These are phyloP conservation scores for Termitomyces heimii DNA, from an alignment of 768 basidiomycete genomes.

Conservation along the genomic window DNA sequence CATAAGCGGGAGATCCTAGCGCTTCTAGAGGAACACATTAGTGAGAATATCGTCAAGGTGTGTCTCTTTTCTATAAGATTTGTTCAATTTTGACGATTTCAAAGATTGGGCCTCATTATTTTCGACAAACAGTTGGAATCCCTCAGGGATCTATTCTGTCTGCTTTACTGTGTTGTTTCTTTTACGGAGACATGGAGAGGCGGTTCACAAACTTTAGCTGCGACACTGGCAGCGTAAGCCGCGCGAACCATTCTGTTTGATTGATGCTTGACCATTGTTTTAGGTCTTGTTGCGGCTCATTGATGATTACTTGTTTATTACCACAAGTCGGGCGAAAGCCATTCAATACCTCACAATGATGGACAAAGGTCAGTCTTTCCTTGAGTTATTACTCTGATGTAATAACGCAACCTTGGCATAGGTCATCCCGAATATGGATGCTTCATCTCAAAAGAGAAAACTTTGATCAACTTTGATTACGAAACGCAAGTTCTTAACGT, in stretches of 20 bases:
- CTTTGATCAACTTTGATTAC: conserved; percentile 79
- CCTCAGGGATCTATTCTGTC: conserved; percentile 98
- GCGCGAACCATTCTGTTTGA: neutral
- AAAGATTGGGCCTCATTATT: conserved; percentile 78
- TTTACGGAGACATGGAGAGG: conserved; percentile 88
- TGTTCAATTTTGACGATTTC: neutral
- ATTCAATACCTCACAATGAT: conserved; percentile 68
- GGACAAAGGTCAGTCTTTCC: conserved; percentile 48
- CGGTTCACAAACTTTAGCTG: conserved; percentile 45
- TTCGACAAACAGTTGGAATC: conserved; percentile 88
- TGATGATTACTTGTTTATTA: conserved; percentile 94
- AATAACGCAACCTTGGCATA: conserved; percentile 16
- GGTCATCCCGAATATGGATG: conserved; percentile 96
- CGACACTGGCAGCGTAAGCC: conserved; percentile 58
- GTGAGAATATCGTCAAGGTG: conserved; percentile 86
- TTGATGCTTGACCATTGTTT: neutral
- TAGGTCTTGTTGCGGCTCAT: conserved; percentile 80
- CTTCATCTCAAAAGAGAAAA: conserved; percentile 84
- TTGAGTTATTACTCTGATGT: neutral
- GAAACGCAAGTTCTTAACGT: conserved; percentile 47
- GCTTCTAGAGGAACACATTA: conserved; percentile 85
- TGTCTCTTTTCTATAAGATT: neutral
- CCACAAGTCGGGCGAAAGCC: conserved; percentile 58
- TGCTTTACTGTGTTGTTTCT: conserved; percentile 87
- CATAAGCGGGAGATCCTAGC: conserved; percentile 57